These are phyloP conservation scores for Penicillium sp. DNA, from an alignment of 2,329 filamentous ascomycete species.

Conservation along the genomic window DNA sequence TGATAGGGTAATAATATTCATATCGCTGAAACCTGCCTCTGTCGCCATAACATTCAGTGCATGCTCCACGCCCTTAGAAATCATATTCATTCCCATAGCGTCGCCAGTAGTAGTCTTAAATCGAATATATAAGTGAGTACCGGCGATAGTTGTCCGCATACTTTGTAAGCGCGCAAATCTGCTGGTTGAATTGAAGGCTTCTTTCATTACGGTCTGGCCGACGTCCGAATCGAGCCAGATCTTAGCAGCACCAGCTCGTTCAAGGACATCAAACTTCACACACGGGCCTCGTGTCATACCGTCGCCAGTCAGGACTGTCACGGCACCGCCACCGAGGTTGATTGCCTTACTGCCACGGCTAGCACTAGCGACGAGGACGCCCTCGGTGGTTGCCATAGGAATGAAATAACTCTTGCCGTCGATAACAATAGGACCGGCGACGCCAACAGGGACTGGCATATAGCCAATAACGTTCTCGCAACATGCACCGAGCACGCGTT, in stretches of 20 bases:
- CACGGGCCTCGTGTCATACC: background rate
- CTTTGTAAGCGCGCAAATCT: background rate
- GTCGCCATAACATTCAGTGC: background rate
- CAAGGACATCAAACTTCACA: background rate
- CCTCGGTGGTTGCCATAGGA: no score
- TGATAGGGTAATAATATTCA: background rate
- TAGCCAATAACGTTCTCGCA: background rate
- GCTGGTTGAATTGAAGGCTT: background rate
- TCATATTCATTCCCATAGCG: background rate
- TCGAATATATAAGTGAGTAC: background rate
- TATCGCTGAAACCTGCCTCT: background rate
- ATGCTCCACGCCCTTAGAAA: background rate
- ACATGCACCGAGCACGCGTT: background rate
- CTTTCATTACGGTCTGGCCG: background rate
- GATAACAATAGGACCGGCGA: rapidly evolving
- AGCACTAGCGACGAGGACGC: no score
- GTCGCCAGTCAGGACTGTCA: background rate
- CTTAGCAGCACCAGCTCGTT: background rate
- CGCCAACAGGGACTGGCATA: background rate
- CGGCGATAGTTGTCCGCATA: background rate
- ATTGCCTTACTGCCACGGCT: no score
- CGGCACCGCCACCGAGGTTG: no score
- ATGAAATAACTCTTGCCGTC: background rate
- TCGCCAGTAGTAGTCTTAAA: background rate
- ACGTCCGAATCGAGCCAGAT: background rate